Base-by-base conservation (phyloP, 768 basidiomycete species). In the Gautieria morchelliformis region DNA sequence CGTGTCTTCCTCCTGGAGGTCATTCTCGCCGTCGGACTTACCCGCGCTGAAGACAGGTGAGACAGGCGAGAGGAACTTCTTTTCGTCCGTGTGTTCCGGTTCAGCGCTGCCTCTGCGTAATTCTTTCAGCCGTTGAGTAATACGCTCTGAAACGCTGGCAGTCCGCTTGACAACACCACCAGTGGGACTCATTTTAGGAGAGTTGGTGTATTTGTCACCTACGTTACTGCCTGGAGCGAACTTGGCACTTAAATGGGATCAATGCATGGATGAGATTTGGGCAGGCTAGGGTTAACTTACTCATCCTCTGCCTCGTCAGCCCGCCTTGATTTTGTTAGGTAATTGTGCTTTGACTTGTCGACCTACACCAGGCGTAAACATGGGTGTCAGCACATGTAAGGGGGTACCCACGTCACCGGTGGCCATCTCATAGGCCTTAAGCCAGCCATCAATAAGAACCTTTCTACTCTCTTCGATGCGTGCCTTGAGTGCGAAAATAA, bases 231-330 rank as follows among this genome's bases (percentile, higher is more conserved):
- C 84, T 7, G 93, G 93, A 6, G 91, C 90, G 65, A 95, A 95
- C 65, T 89, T 91, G 42, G 81, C 89, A 68, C 93, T 95, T 65
- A 52, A 17, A 40, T 58, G 60, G 61, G 56, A 59, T 55, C 54
- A 40, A 40, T 39, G 62, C 27, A 66, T 33, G 46, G 45, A 22
- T 41, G 7, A 12, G 47, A 58, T 64, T 56, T 47, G 50, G 24
- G 20, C 33, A 32, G 24, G 20, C 33, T 24, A 33, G 47, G 33
- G 19, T 14, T 22, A 41, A 75, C 91, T 65, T 70, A 95, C 93
- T 95, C 93, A 67, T 96, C 93, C 67, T 92, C 92, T 8, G 87
- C 85, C 66, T 96, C 93, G 63, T 96, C 93, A 15, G 93, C 93
- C 41, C 81, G 80, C 54, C 89, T 81, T 0, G 81, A 84, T 69